Percentiles rank a stretch among this genome's conserved stretches.
phyloP scores from a whole-genome alignment of 225 moss, liverwort and hornwort species.

The Lunularia cruciata region DNA sequence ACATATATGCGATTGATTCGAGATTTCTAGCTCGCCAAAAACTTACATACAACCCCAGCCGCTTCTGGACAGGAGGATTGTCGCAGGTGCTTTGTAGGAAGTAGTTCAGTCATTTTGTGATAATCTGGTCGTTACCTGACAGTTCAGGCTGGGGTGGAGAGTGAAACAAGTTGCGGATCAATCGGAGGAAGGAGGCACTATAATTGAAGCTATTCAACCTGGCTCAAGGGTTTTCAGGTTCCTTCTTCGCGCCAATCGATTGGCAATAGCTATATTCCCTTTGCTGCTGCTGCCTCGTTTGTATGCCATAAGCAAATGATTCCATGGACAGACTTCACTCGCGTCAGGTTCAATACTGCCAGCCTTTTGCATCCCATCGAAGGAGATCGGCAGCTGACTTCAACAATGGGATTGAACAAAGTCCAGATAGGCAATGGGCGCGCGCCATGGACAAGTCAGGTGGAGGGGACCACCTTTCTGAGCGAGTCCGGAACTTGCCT shows the following conservation, averaged over 20 bases:
- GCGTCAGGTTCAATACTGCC: neutral
- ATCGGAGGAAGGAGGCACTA: too few relatives aligned
- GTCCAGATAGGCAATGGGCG: neutral
- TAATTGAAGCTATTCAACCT: too few relatives aligned
- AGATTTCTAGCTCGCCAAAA: too few relatives aligned
- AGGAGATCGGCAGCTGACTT: neutral
- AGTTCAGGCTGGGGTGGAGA: too few relatives aligned
- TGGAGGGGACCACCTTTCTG: neutral
- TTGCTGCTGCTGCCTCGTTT: neutral
- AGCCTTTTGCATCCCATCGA: neutral
- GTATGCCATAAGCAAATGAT: neutral
- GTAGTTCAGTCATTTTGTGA: too few relatives aligned
- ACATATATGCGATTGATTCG: too few relatives aligned
- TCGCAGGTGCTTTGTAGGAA: too few relatives aligned
- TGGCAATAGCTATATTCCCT: neutral
- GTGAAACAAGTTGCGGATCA: too few relatives aligned
- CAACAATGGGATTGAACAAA: neutral
- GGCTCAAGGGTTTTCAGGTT: neutral
- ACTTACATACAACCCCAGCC: too few relatives aligned
- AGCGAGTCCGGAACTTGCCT: neutral
- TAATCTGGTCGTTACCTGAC: too few relatives aligned
- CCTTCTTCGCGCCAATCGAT: neutral
- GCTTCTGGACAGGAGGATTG: too few relatives aligned
- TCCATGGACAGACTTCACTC: conserved; percentile 1
- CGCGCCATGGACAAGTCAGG: neutral